A percentile compares a stretch with the other conserved stretches of the same genome.
Evolutionary conservation across 345 rosid genomes (phyloP).

Genomic region (Arabidopsis suecica): DNA sequence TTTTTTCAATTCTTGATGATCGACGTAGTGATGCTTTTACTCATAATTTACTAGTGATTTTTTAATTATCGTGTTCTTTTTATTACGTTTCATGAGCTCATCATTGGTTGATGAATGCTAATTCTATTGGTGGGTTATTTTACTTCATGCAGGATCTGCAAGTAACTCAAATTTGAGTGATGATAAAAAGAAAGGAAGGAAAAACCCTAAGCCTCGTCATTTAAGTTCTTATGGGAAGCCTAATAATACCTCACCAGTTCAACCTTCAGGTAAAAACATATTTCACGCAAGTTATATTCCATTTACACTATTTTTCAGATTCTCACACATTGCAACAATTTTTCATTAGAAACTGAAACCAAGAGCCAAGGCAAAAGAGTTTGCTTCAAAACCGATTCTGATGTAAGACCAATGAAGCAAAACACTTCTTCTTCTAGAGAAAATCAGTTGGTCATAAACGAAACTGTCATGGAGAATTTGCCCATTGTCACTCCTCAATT

Average conservation of each 20-base stretch:
- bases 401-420: background rate
- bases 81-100: background rate
- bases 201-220: background rate
- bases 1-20: background rate
- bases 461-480: constrained; percentile 2
- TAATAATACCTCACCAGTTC: background rate
- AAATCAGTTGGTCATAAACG: background rate
- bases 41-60: background rate
- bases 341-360: constrained; percentile 8
- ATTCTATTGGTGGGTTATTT: background rate
- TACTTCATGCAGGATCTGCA: constrained; percentile 22
- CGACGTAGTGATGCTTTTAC: background rate
- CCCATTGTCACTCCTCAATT: background rate
- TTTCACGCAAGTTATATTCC: background rate
- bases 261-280: constrained; percentile 4
- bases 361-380: background rate
- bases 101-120: background rate
- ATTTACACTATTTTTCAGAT: background rate
- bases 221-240: background rate
- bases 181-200: constrained; percentile 47
- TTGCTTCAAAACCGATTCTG: background rate
- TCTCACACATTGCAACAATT: background rate
- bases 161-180: constrained; percentile 53
- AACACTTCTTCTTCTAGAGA: background rate
- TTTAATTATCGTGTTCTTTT: background rate